Base-by-base conservation (phyloP, 1,284 basidiomycete genomes). In the Sporisorium exsertum region DNA sequence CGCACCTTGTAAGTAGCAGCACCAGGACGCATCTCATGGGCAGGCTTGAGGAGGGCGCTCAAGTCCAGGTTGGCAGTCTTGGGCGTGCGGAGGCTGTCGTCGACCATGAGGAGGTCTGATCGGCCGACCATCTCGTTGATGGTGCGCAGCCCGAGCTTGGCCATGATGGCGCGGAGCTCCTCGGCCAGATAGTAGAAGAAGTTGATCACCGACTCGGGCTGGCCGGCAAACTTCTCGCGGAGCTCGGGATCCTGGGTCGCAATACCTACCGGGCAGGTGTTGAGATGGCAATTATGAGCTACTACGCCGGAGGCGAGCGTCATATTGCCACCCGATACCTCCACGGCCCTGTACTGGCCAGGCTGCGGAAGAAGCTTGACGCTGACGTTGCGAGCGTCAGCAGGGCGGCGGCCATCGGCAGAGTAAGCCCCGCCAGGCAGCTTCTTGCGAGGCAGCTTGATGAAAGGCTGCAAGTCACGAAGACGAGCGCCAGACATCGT, bases 91-190 rank as follows among this genome's bases (percentile, higher is more conserved):
- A 77, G 60, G 26, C 58, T 60, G 58, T 82, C 78, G 58, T 83
- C 76, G 46, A 80, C 72, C 58, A 66, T 65, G 64, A 83, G 81
- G 24, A 83, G 57, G 52, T 83, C 81, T 29, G 81, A 74, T 40
- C 81, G 79, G 26, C 81, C 81, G 10, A 82, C 80, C 81, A 82
- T 81, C 72, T 83, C 81, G 66, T 83, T 83, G 76, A 83, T 72
- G 42, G 81, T 82, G 18, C 81, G 80, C 22, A 83, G 24, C 33
- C 81, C 81, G 5, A 83, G 76, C 72, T 82, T 82, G 55, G 81
- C 81, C 81, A 83, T 82, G 62, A 82, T 76, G 22, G 72, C 55
- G 26, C 81, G 81, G 18, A 83, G 61, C 71, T 83, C 81, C 64
- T 83, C 81, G 20, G 79, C 72, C 8, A 83, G 63, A 58, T 80